Evolutionary conservation across 2,329 filamentous ascomycete species (phyloP).

Genomic region (Talaromyces sp.): DNA sequence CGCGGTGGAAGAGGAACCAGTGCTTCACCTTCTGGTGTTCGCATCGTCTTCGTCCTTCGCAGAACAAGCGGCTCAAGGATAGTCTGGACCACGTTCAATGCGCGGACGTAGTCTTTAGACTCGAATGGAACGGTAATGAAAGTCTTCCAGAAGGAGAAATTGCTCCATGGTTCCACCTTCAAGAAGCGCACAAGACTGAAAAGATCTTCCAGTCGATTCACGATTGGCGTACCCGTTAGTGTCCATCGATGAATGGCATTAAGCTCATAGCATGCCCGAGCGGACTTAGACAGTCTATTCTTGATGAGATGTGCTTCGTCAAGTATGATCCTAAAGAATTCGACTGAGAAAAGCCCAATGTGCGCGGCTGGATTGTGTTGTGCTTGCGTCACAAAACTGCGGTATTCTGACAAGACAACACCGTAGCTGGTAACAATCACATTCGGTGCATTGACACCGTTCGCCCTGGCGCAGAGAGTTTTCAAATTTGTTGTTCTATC

Average conservation of each 20-base stretch:
- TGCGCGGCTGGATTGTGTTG: constrained; percentile 58
- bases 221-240: constrained; percentile 91
- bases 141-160: constrained; percentile 98
- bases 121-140: constrained; percentile 98
- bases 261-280: constrained; percentile 90
- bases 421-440: constrained; percentile 95
- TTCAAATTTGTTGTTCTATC: constrained; percentile 80
- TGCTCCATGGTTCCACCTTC: constrained; percentile 94
- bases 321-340: constrained; percentile 92
- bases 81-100: constrained; percentile 93
- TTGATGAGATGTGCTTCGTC: constrained; percentile 97
- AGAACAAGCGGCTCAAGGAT: constrained; percentile 95
- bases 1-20: constrained; percentile 80
- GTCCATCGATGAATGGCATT: constrained; percentile 85
- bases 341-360: constrained; percentile 81
- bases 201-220: constrained; percentile 90
- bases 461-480: constrained; percentile 71
- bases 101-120: constrained; percentile 87
- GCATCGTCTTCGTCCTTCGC: constrained; percentile 96
- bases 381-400: constrained; percentile 56
- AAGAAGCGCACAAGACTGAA: constrained; percentile 92
- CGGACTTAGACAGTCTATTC: constrained; percentile 83
- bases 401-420: constrained; percentile 84
- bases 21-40: constrained; percentile 77
- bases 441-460: constrained; percentile 73